phyloP scores from a whole-genome alignment of 495 filamentous ascomycete species.

The Letharia columbiana region DNA sequence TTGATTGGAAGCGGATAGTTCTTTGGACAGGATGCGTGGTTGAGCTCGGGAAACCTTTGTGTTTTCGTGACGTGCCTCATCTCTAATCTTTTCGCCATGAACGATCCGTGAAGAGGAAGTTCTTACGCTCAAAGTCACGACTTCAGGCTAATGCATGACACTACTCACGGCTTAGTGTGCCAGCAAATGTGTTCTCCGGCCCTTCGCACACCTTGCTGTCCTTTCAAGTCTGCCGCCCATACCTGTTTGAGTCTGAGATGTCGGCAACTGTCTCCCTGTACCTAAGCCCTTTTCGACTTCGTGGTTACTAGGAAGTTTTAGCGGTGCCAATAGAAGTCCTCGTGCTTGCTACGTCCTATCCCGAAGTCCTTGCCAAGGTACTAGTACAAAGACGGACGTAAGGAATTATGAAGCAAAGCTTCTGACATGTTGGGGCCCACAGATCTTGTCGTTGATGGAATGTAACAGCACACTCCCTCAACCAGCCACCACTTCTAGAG shows the following conservation, averaged over 20 bases:
- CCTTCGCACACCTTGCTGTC: neutral
- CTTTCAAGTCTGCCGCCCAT: neutral
- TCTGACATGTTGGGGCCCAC: too few relatives aligned
- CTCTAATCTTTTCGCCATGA: neutral
- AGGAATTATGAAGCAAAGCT: too few relatives aligned
- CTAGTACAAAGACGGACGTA: neutral
- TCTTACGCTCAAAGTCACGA: too few relatives aligned
- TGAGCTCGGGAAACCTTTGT: neutral
- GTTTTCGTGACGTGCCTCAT: neutral
- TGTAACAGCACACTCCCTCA: neutral
- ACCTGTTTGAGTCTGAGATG: neutral
- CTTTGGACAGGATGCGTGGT: neutral
- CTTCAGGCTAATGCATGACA: neutral
- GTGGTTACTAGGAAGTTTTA: too few relatives aligned
- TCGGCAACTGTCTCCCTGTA: neutral
- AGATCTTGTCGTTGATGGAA: too few relatives aligned
- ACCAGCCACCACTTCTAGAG: neutral
- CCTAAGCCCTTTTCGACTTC: neutral
- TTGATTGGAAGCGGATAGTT: neutral
- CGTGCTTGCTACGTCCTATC: neutral
- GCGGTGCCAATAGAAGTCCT: too few relatives aligned
- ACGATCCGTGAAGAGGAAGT: too few relatives aligned
- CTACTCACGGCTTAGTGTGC: neutral
- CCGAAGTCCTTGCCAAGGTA: neutral
- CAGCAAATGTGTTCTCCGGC: neutral